phyloP scores from a whole-genome alignment of 2,329 filamentous ascomycete genomes.

The Penicillium paneum region DNA sequence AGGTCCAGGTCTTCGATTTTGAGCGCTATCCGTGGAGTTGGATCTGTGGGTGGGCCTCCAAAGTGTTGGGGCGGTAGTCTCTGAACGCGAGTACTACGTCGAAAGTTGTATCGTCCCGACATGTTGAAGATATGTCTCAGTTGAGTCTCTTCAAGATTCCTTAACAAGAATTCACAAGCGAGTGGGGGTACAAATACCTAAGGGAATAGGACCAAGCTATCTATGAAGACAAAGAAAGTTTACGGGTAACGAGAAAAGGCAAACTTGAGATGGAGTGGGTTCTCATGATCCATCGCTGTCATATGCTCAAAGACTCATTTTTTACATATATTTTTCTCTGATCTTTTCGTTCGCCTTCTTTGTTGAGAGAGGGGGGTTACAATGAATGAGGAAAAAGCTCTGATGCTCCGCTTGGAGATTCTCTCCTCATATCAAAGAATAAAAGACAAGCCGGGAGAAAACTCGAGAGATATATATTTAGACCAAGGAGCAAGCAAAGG shows the following conservation, averaged over 20 bases:
- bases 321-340: not conserved
- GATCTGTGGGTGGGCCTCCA: not conserved
- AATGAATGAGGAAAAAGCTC: not conserved
- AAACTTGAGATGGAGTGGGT: not conserved
- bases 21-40: not conserved
- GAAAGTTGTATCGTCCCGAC: not conserved
- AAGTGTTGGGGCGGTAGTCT: not conserved
- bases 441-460: not conserved
- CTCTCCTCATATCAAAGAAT: not conserved
- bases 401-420: not conserved
- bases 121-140: not conserved
- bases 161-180: not conserved
- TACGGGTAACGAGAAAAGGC: too few relatives aligned
- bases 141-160: not conserved
- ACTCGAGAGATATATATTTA: not conserved
- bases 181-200: not conserved
- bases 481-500: too few relatives aligned
- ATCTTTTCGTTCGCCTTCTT: not conserved
- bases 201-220: not conserved
- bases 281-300: too few relatives aligned
- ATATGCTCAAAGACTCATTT: not conserved
- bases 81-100: not conserved
- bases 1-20: not conserved
- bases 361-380: not conserved
- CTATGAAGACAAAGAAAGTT: not conserved